These are phyloP conservation scores for Lichtheimia hyalospora DNA, from an alignment of 371 early-diverging fungal genomes.

Conservation along the genomic window DNA sequence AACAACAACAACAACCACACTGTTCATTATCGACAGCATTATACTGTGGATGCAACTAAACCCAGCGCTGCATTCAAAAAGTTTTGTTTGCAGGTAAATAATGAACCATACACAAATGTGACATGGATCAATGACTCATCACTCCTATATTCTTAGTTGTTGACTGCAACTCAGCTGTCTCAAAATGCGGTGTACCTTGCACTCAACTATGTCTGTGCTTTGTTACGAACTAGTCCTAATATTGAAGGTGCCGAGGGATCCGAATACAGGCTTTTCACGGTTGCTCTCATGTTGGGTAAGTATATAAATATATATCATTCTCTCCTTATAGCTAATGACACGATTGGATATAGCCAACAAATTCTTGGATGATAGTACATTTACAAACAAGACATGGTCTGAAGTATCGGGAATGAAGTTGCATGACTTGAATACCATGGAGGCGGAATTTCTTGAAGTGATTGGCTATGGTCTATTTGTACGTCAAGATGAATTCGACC, in stretches of 20 bases:
- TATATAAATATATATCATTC: not conserved
- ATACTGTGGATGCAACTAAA: conserved; percentile 29
- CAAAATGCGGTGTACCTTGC: conserved; percentile 59
- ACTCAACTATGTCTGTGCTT: conserved; percentile 58
- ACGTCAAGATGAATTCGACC: conserved; percentile 52
- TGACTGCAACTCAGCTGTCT: conserved; percentile 58
- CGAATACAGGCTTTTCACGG: conserved; percentile 77
- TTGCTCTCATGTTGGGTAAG: conserved; percentile 69
- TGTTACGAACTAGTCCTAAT: conserved; percentile 55
- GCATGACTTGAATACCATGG: conserved; percentile 67
- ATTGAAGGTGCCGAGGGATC: conserved; percentile 71
- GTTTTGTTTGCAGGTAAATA: conserved; percentile 56
- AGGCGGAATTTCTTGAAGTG: conserved; percentile 66
- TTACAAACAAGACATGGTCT: conserved; percentile 73
- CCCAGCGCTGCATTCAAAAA: conserved; percentile 64
- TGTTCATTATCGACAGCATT: conserved; percentile 9
- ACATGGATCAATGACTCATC: not conserved
- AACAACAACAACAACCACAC: too few species aligned
- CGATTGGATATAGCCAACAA: conserved; percentile 63
- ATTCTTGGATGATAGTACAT: conserved; percentile 70
- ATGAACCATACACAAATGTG: too few species aligned
- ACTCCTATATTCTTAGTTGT: conserved; percentile 27
- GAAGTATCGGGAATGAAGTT: conserved; percentile 68
- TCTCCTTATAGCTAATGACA: not conserved
- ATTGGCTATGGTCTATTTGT: conserved; percentile 63